Conservation (phyloP, 2,329 filamentous ascomycete genomes). For the Stemphylium beticola region DNA sequence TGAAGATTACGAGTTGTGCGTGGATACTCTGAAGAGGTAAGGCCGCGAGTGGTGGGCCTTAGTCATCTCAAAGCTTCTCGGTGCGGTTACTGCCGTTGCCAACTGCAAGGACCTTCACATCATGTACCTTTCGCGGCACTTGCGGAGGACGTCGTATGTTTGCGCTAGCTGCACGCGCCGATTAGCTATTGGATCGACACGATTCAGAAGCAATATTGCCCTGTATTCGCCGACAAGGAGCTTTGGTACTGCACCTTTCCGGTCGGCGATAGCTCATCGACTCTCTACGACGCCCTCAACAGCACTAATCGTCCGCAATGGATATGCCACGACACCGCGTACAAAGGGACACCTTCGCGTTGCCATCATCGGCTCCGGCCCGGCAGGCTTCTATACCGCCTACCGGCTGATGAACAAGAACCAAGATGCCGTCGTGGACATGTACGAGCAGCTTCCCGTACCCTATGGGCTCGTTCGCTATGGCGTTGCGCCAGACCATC, state of each 20-base stretch:
- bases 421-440: constrained; percentile 77
- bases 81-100: constrained; percentile 14
- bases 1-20: neutral
- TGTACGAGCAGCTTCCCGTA: constrained; percentile 94
- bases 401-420: constrained; percentile 82
- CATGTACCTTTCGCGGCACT: constrained; percentile 30
- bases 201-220: neutral
- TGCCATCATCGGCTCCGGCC: constrained; percentile 90
- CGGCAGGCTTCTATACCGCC: constrained; percentile 94
- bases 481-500: constrained; percentile 97
- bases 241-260: constrained; percentile 8
- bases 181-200: constrained; percentile 8
- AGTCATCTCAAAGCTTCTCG: constrained; percentile 20
- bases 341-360: constrained; percentile 68
- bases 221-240: constrained; percentile 4
- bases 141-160: constrained; percentile 23
- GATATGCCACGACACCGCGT: constrained; percentile 30
- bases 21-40: neutral
- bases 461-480: constrained; percentile 92
- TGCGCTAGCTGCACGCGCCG: constrained; percentile 39
- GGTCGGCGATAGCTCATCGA: constrained; percentile 11
- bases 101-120: constrained; percentile 20
- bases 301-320: constrained; percentile 17
- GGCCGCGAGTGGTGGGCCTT: constrained; percentile 6
- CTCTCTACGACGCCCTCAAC: neutral